Percentiles rank a stretch among this genome's conserved stretches.
phyloP scores from a whole-genome alignment of 495 filamentous ascomycete species.

The Xylaria grammica region DNA sequence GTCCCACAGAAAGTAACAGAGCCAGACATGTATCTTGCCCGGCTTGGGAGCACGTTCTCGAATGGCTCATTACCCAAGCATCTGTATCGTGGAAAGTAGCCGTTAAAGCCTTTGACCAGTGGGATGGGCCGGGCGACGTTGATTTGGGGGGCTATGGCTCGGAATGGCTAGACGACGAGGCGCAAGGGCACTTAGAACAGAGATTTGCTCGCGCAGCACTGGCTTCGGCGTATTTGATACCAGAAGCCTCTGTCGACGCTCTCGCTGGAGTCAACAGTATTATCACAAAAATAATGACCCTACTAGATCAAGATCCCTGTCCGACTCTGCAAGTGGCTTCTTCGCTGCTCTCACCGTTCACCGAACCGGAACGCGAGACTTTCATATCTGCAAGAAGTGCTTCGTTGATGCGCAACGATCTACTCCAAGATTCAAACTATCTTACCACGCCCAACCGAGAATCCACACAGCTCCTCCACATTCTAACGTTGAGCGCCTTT shows the following conservation, averaged over 20 bases:
- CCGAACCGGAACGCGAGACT: constrained; percentile 33
- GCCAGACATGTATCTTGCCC: constrained; percentile 37
- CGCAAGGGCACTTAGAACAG: constrained; percentile 57
- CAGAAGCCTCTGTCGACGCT: constrained; percentile 61
- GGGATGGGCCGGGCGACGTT: constrained; percentile 81
- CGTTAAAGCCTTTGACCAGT: constrained; percentile 68
- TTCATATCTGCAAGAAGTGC: constrained; percentile 46
- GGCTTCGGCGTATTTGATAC: constrained; percentile 72
- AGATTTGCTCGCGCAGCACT: constrained; percentile 76
- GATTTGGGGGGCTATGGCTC: constrained; percentile 75
- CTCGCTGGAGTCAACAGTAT: constrained; percentile 68
- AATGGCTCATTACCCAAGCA: constrained; percentile 70
- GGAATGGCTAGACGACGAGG: constrained; percentile 56
- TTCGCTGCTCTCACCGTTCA: constrained; percentile 48
- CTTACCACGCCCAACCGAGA: constrained; percentile 68
- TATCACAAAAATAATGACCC: constrained; percentile 60
- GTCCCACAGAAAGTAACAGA: constrained; percentile 18
- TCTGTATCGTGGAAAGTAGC: constrained; percentile 63
- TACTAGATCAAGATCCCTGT: constrained; percentile 64
- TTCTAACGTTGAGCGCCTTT: constrained; percentile 69
- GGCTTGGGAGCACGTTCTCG: constrained; percentile 80
- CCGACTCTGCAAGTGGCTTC: constrained; percentile 50
- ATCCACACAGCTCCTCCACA: constrained; percentile 68
- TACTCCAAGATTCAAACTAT: constrained; percentile 67
- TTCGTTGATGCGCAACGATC: constrained; percentile 53